Evolutionary conservation across 768 basidiomycete genomes (phyloP).

Genomic region (Termitomyces sp.): DNA sequence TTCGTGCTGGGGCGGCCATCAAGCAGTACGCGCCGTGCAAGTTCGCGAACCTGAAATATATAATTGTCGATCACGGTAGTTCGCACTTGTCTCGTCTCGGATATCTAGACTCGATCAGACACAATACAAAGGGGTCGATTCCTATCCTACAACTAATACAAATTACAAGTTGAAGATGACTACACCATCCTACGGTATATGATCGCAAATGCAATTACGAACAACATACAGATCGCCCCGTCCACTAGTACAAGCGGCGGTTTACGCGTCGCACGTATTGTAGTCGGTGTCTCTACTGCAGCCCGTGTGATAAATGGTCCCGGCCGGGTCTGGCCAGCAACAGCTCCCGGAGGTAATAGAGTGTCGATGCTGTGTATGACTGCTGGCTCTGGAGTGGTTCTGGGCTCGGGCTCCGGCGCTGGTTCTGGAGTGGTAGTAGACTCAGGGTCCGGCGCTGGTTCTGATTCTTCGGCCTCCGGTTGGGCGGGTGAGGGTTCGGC

Average conservation of each 20-base stretch:
- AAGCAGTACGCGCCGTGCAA: neutral
- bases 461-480: neutral
- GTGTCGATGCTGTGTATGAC: constrained; percentile 15
- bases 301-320: constrained; percentile 12
- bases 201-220: constrained; percentile 67
- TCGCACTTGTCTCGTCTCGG: constrained; percentile 20
- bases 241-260: constrained; percentile 66
- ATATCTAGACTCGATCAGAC: constrained; percentile 12
- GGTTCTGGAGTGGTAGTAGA: neutral
- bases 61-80: neutral
- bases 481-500: neutral
- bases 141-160: constrained; percentile 10
- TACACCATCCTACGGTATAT: constrained; percentile 59
- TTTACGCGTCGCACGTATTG: constrained; percentile 21
- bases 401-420: neutral
- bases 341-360: constrained; percentile 6
- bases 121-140: constrained; percentile 1
- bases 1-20: constrained; percentile 10
- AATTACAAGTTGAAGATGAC: constrained; percentile 8
- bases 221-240: constrained; percentile 68
- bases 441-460: constrained; percentile 2
- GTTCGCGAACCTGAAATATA: neutral
- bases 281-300: constrained; percentile 11
- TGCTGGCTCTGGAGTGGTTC: constrained; percentile 3
- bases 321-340: constrained; percentile 10